Base-by-base conservation (phyloP, 768 basidiomycete species). In the Kwoniella dejecticola region DNA sequence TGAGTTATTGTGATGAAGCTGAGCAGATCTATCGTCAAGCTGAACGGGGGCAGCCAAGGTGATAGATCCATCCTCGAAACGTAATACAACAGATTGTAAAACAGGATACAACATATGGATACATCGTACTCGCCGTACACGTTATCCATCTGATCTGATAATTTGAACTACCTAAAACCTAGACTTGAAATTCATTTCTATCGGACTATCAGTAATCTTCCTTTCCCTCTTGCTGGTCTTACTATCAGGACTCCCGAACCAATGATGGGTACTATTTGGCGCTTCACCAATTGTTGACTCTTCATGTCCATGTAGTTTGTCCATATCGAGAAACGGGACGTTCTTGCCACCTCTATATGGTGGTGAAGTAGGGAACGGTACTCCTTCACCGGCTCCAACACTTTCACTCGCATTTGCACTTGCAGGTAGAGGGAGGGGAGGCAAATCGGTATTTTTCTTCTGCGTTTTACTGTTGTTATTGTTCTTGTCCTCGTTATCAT, bases 171-270 rank as follows among this genome's bases (percentile, higher is more conserved):
- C n/a, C 24, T 38, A 60, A 17, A 29, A 60, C 58, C 71, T 52
- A 10, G 63, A 60, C 6, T 56, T 24, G 50, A 67, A 58, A 13
- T n/a, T 45, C 71, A 72, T 69, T 38, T 67, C 67, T 55, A 72
- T 36, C 6, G 70, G 67, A 52, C 62, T 65, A 24, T 60, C 44
- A 1, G 58, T 66, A 40, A 58, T 55, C 38, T 40, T 50, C 57
- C 52, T 47, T 26, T 52, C 60, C 36, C 23, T 49, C 57, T 27
- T 55, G 17, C 36, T 30, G 7, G 27, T 52, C 58, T 48, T 27
- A 24, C 36, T 40, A 26, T 54, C 52, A 13, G 52, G 52, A 49
- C 26, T 29, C 7, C 41, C 58, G 21, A 52, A 60, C 58, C 58
- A 60, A 38, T 38, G 48, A 33, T 30, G 27, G 11, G 4, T 15